phyloP scores from a whole-genome alignment of 176 grass and related monocot species.

The Aegilops sharonensis region DNA sequence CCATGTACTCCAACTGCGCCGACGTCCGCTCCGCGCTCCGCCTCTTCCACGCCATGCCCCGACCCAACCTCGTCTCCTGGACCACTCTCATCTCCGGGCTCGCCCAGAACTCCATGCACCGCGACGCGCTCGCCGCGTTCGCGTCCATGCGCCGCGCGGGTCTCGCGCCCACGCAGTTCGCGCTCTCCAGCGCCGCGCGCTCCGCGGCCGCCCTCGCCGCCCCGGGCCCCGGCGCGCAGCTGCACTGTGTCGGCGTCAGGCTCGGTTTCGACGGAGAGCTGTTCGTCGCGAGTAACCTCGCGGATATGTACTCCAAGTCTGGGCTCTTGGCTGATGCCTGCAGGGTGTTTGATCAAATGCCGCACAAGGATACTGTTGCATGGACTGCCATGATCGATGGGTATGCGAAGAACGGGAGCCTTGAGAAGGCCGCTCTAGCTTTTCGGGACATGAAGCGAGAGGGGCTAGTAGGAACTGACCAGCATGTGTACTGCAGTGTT shows the following conservation, averaged over 20 bases:
- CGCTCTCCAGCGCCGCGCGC: slow-evolving; percentile 55
- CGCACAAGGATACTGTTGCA: slow-evolving; percentile 50
- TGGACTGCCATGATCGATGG: slow-evolving; percentile 75
- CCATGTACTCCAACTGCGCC: slow-evolving; percentile 59
- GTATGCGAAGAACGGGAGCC: slow-evolving; percentile 50
- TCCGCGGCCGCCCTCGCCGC: slow-evolving; percentile 33
- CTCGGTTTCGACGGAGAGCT: slow-evolving; percentile 42
- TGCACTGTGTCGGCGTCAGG: slow-evolving; percentile 41
- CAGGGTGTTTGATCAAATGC: slow-evolving; percentile 65
- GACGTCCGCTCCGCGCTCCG: slow-evolving; percentile 40
- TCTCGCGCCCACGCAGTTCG: slow-evolving; percentile 49
- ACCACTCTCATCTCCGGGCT: slow-evolving; percentile 53
- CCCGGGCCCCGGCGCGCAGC: slow-evolving; percentile 32
- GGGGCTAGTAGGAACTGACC: slow-evolving; percentile 37
- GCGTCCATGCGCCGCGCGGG: slow-evolving; percentile 40
- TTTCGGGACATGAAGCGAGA: slow-evolving; percentile 53
- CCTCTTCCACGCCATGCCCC: slow-evolving; percentile 46
- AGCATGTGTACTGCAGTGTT: slow-evolving; percentile 51
- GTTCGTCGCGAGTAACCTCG: slow-evolving; percentile 61
- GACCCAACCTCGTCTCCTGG: slow-evolving; percentile 57
- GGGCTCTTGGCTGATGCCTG: slow-evolving; percentile 38
- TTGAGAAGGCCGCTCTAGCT: slow-evolving; percentile 18
- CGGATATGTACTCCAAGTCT: slow-evolving; percentile 57
- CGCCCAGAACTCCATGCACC: slow-evolving; percentile 35
- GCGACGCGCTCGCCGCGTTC: slow-evolving; percentile 49